These are phyloP conservation scores for Acacia crassicarpa DNA, from an alignment of 306 rosid genomes.

Conservation along the genomic window DNA sequence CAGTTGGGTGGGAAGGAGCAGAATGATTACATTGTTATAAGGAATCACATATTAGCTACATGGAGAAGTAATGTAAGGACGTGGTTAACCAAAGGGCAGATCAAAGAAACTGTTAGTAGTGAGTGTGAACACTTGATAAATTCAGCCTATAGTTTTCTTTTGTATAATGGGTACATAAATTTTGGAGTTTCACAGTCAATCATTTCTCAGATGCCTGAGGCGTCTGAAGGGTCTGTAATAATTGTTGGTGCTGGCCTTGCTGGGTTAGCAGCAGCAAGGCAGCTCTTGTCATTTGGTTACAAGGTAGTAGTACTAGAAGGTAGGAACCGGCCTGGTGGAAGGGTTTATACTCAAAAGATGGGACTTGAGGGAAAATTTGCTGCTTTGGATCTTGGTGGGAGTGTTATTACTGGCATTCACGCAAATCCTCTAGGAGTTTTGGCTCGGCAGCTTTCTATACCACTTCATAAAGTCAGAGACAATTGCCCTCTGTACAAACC, in stretches of 20 bases:
- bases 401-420: conserved; percentile 91
- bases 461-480: conserved; percentile 91
- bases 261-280: conserved; percentile 93
- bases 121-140: conserved; percentile 77
- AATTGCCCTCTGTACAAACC: conserved; percentile 87
- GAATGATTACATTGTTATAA: conserved; percentile 86
- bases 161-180: conserved; percentile 80
- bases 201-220: conserved; percentile 61
- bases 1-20: conserved; percentile 88
- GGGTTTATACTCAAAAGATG: conserved; percentile 90
- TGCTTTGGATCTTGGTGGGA: conserved; percentile 84
- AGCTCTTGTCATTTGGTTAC: conserved; percentile 80
- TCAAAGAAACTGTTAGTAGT: conserved; percentile 73
- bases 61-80: conserved; percentile 83
- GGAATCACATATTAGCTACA: conserved; percentile 85
- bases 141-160: conserved; percentile 77
- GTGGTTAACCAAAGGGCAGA: conserved; percentile 76
- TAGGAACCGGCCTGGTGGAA: conserved; percentile 86
- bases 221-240: conserved; percentile 67
- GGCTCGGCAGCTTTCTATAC: conserved; percentile 90
- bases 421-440: conserved; percentile 96
- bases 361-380: conserved; percentile 65
- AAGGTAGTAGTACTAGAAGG: conserved; percentile 87
- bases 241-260: conserved; percentile 93
- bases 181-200: conserved; percentile 80